Evolutionary conservation across 306 rosid species (phyloP).

Genomic region (Ammopiptanthus mongolicus): DNA sequence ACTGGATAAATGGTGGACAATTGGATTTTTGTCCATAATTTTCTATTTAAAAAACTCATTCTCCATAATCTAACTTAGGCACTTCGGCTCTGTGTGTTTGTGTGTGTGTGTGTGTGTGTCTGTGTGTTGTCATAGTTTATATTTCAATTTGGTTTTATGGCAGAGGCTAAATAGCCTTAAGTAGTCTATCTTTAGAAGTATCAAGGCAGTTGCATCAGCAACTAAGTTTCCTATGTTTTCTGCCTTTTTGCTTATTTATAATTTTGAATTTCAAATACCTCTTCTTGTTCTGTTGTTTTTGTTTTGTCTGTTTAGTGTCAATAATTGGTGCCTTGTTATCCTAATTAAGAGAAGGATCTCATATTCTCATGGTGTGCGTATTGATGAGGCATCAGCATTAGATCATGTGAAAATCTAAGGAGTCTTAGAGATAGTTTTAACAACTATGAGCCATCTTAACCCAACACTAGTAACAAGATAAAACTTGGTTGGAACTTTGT

Average conservation of each 20-base stretch:
- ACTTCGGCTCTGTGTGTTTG: not conserved
- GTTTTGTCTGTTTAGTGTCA: not conserved
- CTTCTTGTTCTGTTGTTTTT: not conserved
- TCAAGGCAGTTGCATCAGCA: constrained; percentile 1
- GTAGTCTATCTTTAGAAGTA: not conserved
- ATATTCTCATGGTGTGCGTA: not conserved
- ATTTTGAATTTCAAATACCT: not conserved
- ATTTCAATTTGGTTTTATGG: not conserved
- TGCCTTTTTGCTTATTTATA: not conserved
- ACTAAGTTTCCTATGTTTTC: not conserved
- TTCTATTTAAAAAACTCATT: not conserved
- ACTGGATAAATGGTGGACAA: too few relatives aligned
- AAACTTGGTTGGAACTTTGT: not conserved
- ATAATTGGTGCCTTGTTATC: not conserved
- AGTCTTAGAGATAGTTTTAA: not conserved
- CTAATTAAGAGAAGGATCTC: not conserved
- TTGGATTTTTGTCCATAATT: not conserved
- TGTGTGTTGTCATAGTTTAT: not conserved
- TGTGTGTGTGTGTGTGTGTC: not conserved
- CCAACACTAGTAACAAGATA: not conserved
- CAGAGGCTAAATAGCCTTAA: not conserved
- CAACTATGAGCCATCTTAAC: not conserved
- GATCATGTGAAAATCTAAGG: not conserved
- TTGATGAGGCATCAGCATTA: not conserved
- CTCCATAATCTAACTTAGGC: not conserved